These are phyloP conservation scores for Colletotrichum shisoi DNA, from an alignment of 2,329 filamentous ascomycete genomes.

Conservation along the genomic window DNA sequence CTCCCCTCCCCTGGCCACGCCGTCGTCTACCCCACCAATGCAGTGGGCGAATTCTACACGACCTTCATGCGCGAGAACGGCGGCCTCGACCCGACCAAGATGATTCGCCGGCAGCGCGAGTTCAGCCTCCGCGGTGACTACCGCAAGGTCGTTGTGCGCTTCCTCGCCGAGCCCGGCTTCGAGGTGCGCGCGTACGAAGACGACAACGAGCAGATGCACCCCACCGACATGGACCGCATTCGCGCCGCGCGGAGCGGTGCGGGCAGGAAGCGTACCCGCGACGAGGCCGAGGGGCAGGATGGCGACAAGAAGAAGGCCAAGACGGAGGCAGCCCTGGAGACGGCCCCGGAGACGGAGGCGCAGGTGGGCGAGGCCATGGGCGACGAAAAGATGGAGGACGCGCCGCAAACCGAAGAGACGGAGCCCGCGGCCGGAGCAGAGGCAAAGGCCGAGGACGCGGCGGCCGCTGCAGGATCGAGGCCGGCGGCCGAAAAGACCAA, in stretches of 20 bases:
- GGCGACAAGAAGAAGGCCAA: conserved; percentile 41
- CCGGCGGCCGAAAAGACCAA: conserved; percentile 51
- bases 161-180: conserved; percentile 67
- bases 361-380: neutral
- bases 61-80: conserved; percentile 88
- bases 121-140: conserved; percentile 90
- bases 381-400: conserved; percentile 25
- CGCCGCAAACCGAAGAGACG: conserved; percentile 1
- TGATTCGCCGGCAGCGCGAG: conserved; percentile 86
- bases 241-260: conserved; percentile 52
- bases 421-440: conserved; percentile 34
- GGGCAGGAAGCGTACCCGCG: conserved; percentile 34
- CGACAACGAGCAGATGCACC: conserved; percentile 82
- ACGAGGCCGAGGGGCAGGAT: conserved; percentile 40
- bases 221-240: conserved; percentile 82
- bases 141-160: conserved; percentile 79
- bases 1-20: conserved; percentile 93
- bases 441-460: conserved; percentile 37
- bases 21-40: conserved; percentile 84
- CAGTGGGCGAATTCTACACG: conserved; percentile 82
- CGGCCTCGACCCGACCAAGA: conserved; percentile 79
- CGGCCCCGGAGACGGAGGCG: neutral
- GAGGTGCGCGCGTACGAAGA: conserved; percentile 74
- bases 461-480: conserved; percentile 14
- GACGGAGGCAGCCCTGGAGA: conserved; percentile 13